Base-by-base conservation (phyloP, 169 alveolate species). In the Plasmodium reichenowi region DNA sequence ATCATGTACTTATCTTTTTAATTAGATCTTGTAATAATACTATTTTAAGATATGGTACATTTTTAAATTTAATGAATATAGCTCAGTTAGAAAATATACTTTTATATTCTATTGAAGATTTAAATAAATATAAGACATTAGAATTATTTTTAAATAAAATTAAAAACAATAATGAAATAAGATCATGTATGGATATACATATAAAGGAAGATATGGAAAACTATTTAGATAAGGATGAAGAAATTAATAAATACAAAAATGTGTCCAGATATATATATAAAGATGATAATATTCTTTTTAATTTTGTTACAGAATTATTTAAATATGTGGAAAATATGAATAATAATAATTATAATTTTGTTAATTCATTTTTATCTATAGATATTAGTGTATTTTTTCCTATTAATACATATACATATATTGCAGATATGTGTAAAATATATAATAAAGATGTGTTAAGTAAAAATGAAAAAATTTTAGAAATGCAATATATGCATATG, bases 401-500 rank as follows among this genome's bases (percentile, higher is more conserved):
- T 20, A 72, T 86, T 22, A 86, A 86, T 32, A 72, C 92, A 59
- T 86, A 86, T 38, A 86, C 92, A 12, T 86, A 86, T 67, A 86
- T 86, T 60, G 70, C 78, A 2, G 92, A 86, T 52, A 86, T 86
- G 92, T 86, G 92, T 54, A 86, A 72, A 86, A 86, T 86, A 86
- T 86, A 86, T 74, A 86, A 86, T 48, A 86, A 86, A 43, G 92
- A 86, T 47, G 52, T 58, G 26, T 74, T 86, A 17, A 86, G 92
- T 50, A 62, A 20, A 5, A 67, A 86, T 60, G 10, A 22, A 8
- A 86, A 72, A 43, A 86, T 86, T 50, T 54, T 86, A 10, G 92
- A 86, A 86, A 86, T 72, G 88, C 92, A 86, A 10, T 86, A 86
- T 47, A 86, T 73, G 68, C 92, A 86, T 50, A 86, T 86, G 92